phyloP scores from a whole-genome alignment of 2,329 filamentous ascomycete species.

The Pseudogymnoascus sp. region DNA sequence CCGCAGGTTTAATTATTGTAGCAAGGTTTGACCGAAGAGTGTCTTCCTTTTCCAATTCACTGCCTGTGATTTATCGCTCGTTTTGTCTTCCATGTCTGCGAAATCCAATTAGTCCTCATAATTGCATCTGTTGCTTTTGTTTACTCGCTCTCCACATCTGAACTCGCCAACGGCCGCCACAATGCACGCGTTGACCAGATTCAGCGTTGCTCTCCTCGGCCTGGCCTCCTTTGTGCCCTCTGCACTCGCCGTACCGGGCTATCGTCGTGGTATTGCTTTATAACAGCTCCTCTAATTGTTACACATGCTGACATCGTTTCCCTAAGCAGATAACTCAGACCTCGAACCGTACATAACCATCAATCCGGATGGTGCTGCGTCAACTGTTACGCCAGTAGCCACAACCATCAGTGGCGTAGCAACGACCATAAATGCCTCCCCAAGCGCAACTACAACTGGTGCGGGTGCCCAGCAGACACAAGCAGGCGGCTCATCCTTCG shows the following conservation, averaged over 20 bases:
- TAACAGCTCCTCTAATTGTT: background rate
- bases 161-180: background rate
- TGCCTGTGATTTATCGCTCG: background rate
- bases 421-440: slow-evolving; percentile 18
- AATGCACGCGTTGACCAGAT: background rate
- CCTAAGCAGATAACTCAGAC: slow-evolving; percentile 5
- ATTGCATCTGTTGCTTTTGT: background rate
- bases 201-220: background rate
- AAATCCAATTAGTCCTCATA: background rate
- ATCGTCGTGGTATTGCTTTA: background rate
- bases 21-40: background rate
- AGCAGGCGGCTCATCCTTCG: slow-evolving; percentile 23
- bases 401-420: slow-evolving; percentile 21
- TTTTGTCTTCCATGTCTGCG: background rate
- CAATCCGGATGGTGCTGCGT: slow-evolving; percentile 10
- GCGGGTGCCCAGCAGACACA: slow-evolving; percentile 13
- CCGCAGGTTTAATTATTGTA: background rate
- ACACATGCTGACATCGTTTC: background rate
- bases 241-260: background rate
- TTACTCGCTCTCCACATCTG: background rate
- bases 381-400: slow-evolving; percentile 24
- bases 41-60: background rate
- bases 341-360: slow-evolving; percentile 25
- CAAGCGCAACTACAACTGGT: slow-evolving; percentile 14
- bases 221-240: background rate